These are phyloP conservation scores for sunflower (Helianthus annuus) DNA, from an alignment of 129 eudicot genomes.

Conservation along the genomic window HanXRQr2.0-SUNRISE NC_035437.2:146117810-146118309, in stretches of 20 bases:
- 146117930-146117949: neutral
- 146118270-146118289: neutral
- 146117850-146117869: constrained; percentile 96
- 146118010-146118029: constrained; percentile 82
- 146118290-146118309: neutral
- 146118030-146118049: constrained; percentile 84
- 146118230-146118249: constrained; percentile 96
- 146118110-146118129: neutral
- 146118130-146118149: constrained; percentile 84
- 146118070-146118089: neutral
- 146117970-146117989: constrained; percentile 83
- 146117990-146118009: constrained; percentile 88
- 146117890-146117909: neutral
- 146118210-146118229: constrained; percentile 91
- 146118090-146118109: neutral
- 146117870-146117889: constrained; percentile 70
- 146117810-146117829: constrained; percentile 99
- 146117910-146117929: neutral
- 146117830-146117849: constrained; percentile 99
- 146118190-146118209: constrained; percentile 97
- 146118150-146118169: constrained; percentile 98
- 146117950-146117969: constrained; percentile 47
- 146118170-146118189: constrained; percentile 83
- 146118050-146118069: constrained; percentile 83
- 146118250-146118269: constrained; percentile 45